Evolutionary conservation across 2,329 filamentous ascomycete genomes (phyloP).

Genomic region (Orbilia javanica): DNA sequence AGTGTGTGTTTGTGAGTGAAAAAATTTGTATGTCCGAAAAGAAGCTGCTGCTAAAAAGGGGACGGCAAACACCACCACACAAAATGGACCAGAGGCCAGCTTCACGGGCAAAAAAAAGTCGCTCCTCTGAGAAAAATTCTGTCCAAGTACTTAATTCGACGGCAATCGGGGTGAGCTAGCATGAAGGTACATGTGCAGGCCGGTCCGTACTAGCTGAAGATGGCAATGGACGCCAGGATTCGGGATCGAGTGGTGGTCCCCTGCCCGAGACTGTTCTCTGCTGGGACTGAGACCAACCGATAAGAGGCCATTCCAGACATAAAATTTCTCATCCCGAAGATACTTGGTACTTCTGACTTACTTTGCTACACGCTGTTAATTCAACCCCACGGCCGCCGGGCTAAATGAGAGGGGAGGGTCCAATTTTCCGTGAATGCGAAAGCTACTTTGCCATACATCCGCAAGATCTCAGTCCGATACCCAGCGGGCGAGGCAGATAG

Average conservation of each 20-base stretch:
- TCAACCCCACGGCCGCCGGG: constrained; percentile 57
- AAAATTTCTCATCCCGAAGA: constrained; percentile 56
- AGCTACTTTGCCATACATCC: constrained; percentile 35
- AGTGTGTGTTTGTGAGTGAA: constrained; percentile 57
- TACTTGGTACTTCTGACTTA: background rate
- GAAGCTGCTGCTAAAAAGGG: constrained; percentile 52
- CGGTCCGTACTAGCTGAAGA: constrained; percentile 30
- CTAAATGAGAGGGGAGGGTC: constrained; percentile 38
- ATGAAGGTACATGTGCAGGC: constrained; percentile 41
- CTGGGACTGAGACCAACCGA: constrained; percentile 25
- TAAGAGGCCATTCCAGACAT: constrained; percentile 34
- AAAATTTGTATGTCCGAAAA: constrained; percentile 53
- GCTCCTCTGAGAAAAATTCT: constrained; percentile 19
- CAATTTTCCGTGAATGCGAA: constrained; percentile 53
- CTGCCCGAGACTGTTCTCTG: background rate
- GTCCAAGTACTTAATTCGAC: background rate
- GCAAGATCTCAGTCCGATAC: constrained; percentile 43
- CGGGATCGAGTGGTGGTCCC: constrained; percentile 4
- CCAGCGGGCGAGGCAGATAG: constrained; percentile 24
- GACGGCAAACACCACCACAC: constrained; percentile 37
- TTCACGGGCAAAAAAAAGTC: constrained; percentile 27
- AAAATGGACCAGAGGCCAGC: background rate
- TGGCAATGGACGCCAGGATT: constrained; percentile 51
- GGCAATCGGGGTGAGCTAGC: constrained; percentile 14
- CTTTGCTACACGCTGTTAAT: constrained; percentile 8